Evolutionary conservation across 169 alveolate genomes (phyloP), one percentile per base, ranked within the genome.

Genomic region (Haemoproteus tartakovskyi): DNA sequence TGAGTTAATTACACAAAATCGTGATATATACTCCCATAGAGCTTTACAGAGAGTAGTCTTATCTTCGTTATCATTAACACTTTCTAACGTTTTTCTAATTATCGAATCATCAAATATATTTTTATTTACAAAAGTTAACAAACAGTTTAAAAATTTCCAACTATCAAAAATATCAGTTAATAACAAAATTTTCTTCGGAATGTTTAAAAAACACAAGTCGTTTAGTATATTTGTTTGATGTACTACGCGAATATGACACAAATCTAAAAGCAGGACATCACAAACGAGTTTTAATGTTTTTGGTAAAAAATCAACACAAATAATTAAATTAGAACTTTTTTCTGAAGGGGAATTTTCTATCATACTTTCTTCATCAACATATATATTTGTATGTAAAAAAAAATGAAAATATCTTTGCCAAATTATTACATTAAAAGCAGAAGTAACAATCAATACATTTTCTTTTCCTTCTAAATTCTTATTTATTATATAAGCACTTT

Each of bases 231-330:
- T 74, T 18, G 57, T 74, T 26, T 56, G 59, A 26, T 74, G 54
- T 12, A 74, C 3, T 14, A 56, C 11, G 12, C 57, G 54, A 33
- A 74, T 56, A 12, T 74, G 84, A 57, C 78, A 56, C 37, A 54
- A 29, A 27, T 74, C 84, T 19, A 74, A 38, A 24, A 74, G 27
- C 12, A 74, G 43, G 8, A 29, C 37, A 21, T 74, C 56, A 56
- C 84, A 74, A 3, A 40, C 3, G 1, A 74, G 26, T 38, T 74
- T 36, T 26, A 74, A 47, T 22, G 38, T 74, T 38, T 74, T 74
- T 4, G 84, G 84, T 8, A 74, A 45, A 30, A 74, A 74, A 33
- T 74, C 84, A 1, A 74, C 40, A 46, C 84, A 74, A 26, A 74
- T 74, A 24, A 74, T 74, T 14, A 74, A 33, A 30, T 74, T 74